Base-by-base conservation (phyloP, 306 rosid genomes). In the Cucurbita ficifolia region DNA sequence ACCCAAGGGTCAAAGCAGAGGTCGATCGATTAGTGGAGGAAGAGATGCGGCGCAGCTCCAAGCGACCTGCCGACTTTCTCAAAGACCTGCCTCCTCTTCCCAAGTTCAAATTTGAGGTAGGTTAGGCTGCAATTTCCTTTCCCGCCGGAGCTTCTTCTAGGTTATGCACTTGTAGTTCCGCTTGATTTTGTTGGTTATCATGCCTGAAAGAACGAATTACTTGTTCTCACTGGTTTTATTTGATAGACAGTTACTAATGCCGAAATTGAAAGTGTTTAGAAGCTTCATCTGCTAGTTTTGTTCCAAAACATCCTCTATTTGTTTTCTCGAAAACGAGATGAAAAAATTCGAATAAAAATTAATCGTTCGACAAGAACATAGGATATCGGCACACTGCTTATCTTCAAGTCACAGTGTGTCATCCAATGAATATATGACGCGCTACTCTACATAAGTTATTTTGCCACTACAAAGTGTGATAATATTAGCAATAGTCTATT, bases 21-120 rank as follows among this genome's bases (percentile, higher is more conserved):
- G 98, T 94, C 49, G 97, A 90, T 78, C 94, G 89, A 42, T 82
- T 89, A 69, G 89, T 94, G 9, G 97, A 90, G 83, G 96, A 90
- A 6, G 97, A 94, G 86, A 85, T 94, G 95, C 94, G 97, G 10
- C 92, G 95, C 12, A 94, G 98, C 86, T 79, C 79, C 6, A 90
- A 86, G 64, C 91, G 80, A 80, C 98, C 98, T 8, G 59, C 96
- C 3, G 95, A 90, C 80, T 94, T 94, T 62, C 98, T 94, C 81
- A 86, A 94, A 76, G 98, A 94, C 72, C 80, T 94, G 56, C 97
- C 98, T 11, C 87, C 98, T n/a, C 81, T 85, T 40, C 94, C 96
- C 52, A 84, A 77, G 65, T 86, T 84, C 79, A 86, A 80, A 80
- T 86, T 94, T 42, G 62, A 86, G 85, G 98, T 90, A 43, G 7